Base-by-base conservation (phyloP, 1,284 basidiomycete species). In the Wolfiporia cocos region DNA sequence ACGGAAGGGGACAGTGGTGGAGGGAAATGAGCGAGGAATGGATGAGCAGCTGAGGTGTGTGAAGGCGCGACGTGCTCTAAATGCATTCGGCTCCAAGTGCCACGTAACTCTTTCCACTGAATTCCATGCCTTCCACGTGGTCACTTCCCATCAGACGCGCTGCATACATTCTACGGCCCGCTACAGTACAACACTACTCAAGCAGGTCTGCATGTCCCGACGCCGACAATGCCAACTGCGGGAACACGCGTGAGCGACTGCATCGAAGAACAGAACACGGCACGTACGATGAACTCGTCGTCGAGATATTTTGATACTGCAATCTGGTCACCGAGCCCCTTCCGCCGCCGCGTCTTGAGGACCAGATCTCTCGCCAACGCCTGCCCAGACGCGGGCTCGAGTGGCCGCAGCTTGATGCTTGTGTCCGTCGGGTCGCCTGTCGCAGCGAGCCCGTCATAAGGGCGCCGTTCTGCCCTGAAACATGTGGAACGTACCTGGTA, bases 311-410 rank as follows among this genome's bases (percentile, higher is more conserved):
- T 94, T 35, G 90, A 91, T 47, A 94, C 91, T 4, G 92, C 89
- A 49, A 94, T 93, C 63, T 90, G 87, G 63, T 95, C 92, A 30
- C 89, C 90, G 37, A 96, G 74, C 18, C 94, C 94, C 65, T 99
- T 99, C 59, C 96, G 76, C 65, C 96, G 76, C 52, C 96, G 80
- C 31, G 94, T 98, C 71, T 99, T 99, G 43, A 99, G 72, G 36
- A 96, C 91, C 42, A 99, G 76, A 67, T 99, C 96, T 52, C 92
- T 71, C 39, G 92, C 90, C 32, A 94, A 71, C 19, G 86, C 87
- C 61, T 98, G 91, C 10, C 94, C 92, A 36, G 92, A 92, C 20
- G 96, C 96, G 39, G 96, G 96, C 63, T 99, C 96, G 45, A 99
- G 71, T 43, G 96, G 95, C 48, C 94, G 78, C 46, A 99, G 79